Conservation (phyloP, 1,284 basidiomycete species). For the Hymenochaete sp. region DNA sequence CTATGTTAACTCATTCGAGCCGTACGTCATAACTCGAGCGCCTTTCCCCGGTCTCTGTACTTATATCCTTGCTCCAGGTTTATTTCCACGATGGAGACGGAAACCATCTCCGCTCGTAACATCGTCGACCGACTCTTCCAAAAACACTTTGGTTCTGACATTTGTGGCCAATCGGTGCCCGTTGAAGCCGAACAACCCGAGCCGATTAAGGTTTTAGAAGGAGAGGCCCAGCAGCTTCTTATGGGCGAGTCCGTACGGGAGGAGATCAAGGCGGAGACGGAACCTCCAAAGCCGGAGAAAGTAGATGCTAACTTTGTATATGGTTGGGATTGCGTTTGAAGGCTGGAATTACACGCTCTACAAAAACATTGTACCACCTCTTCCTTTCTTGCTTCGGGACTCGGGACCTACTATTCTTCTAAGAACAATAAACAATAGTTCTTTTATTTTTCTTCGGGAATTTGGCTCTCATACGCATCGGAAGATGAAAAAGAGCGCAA, state of each 20-base stretch:
- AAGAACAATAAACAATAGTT: too few relatives aligned
- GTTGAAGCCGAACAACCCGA: constrained; percentile 4
- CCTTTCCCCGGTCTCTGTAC: constrained; percentile 9
- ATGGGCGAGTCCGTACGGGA: constrained; percentile 22
- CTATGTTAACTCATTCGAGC: constrained; percentile 87
- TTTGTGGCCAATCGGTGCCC: constrained; percentile 37
- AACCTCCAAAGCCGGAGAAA: constrained; percentile 14
- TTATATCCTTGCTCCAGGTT: constrained; percentile 35
- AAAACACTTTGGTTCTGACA: constrained; percentile 54
- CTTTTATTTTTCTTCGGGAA: too few relatives aligned
- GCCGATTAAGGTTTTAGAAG: constrained; percentile 5
- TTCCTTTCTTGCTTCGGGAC: too few relatives aligned
- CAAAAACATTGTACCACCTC: too few relatives aligned
- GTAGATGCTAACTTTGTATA: constrained; percentile 37
- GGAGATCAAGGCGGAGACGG: constrained; percentile 15
- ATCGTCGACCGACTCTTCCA: constrained; percentile 68
- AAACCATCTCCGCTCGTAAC: constrained; percentile 79
- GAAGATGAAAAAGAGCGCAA: too few relatives aligned
- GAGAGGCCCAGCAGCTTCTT: constrained; percentile 19
- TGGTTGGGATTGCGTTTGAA: constrained; percentile 56
- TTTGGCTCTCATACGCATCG: too few relatives aligned
- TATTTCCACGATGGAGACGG: constrained; percentile 88
- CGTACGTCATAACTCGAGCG: constrained; percentile 36
- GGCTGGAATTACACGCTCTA: neutral
- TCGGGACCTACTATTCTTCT: too few relatives aligned